Evolutionary conservation across 2,329 filamentous ascomycete genomes (phyloP).

Genomic region (Xylaria sp.): DNA sequence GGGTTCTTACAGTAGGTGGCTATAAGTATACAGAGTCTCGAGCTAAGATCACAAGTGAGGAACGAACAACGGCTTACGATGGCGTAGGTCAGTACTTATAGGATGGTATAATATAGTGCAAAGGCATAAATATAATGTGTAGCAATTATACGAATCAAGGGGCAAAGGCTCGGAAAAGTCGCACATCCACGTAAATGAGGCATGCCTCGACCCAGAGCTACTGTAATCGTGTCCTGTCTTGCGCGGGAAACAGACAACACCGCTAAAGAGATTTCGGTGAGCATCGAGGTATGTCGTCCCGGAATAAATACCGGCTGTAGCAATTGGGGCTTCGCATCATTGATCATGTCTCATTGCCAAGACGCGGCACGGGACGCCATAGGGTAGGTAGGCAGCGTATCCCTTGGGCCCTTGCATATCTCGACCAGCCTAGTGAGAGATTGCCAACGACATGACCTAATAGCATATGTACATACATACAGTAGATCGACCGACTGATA

Average conservation of each 20-base stretch:
- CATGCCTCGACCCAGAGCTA: not conserved
- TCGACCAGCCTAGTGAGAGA: not conserved
- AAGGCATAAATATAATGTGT: no score
- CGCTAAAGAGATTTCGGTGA: not conserved
- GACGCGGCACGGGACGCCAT: conserved; percentile 26
- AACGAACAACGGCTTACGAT: no score
- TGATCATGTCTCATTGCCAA: conserved; percentile 21
- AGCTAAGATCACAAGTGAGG: no score
- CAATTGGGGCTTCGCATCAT: not conserved
- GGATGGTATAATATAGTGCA: no score
- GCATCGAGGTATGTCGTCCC: not conserved
- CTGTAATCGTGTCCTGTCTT: not conserved
- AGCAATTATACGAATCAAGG: not conserved
- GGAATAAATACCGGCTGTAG: no score
- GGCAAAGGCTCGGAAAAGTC: not conserved
- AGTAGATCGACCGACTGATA: conserved; percentile 7
- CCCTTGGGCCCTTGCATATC: conserved; percentile 20
- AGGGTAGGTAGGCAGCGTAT: conserved; percentile 6
- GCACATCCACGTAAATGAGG: not conserved
- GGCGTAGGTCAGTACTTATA: no score
- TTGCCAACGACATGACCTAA: not conserved
- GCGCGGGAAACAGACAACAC: not conserved
- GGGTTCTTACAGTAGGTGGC: no score
- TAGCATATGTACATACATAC: not conserved
- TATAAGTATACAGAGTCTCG: no score